Conservation (phyloP, 352 stramenopile genomes). For the Globisporangium okanoganense region DNA sequence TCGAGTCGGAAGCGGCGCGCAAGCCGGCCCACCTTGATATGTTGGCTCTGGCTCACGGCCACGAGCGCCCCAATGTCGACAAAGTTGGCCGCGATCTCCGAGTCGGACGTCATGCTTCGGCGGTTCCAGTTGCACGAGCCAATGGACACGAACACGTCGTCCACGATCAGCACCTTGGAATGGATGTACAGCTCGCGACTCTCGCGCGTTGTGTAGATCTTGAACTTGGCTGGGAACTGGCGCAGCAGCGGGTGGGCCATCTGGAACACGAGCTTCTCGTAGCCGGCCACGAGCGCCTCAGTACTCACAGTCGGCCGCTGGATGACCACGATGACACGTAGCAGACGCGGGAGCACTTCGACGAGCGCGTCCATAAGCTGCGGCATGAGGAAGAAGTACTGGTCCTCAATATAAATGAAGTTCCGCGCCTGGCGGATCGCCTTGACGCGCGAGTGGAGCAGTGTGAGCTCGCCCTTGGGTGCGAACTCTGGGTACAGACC, state of each 20-base stretch:
- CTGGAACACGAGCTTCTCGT: slow-evolving; percentile 64
- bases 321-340: slow-evolving; percentile 53
- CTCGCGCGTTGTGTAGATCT: slow-evolving; percentile 52
- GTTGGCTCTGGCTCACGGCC: slow-evolving; percentile 12
- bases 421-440: slow-evolving; percentile 53
- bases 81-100: slow-evolving; percentile 56
- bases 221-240: slow-evolving; percentile 52
- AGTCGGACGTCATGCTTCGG: slow-evolving; percentile 73
- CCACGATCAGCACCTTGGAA: slow-evolving; percentile 71
- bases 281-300: slow-evolving; percentile 34
- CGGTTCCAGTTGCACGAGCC: slow-evolving; percentile 92
- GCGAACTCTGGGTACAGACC: slow-evolving; percentile 41
- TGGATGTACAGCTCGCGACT: slow-evolving; percentile 68
- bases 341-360: slow-evolving; percentile 34
- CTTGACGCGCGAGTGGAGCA: slow-evolving; percentile 51
- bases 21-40: slow-evolving; percentile 38
- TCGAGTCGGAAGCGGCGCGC: slow-evolving; percentile 44
- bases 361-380: slow-evolving; percentile 46
- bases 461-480: slow-evolving; percentile 46
- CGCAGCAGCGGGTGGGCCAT: slow-evolving; percentile 50
- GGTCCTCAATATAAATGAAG: slow-evolving; percentile 66
- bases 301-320: slow-evolving; percentile 29
- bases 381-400: slow-evolving; percentile 71
- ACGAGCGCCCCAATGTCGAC: slow-evolving; percentile 25
- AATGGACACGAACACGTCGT: slow-evolving; percentile 85